Conservation (phyloP, 2,329 filamentous ascomycete species). For the Clonostachys sp. region DNA sequence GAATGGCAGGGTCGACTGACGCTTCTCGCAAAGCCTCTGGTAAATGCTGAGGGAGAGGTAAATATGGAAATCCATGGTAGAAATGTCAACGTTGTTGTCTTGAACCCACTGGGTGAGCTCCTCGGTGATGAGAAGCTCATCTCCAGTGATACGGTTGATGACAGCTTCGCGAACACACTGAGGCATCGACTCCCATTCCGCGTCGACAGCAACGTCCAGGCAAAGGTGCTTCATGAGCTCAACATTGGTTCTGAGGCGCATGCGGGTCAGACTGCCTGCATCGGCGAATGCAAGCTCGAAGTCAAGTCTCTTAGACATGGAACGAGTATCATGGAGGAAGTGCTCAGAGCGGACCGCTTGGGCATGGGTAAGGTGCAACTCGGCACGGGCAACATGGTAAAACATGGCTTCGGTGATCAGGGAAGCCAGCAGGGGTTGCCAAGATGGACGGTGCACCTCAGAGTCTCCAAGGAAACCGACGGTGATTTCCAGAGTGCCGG, state of each 20-base stretch:
- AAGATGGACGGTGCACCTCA: constrained; percentile 13
- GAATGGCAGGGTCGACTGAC: constrained; percentile 1
- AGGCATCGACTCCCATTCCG: constrained; percentile 21
- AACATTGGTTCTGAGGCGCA: constrained; percentile 18
- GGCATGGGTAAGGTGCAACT: constrained; percentile 14
- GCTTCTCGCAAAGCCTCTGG: constrained; percentile 7
- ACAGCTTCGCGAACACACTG: constrained; percentile 19
- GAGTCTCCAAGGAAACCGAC: constrained; percentile 15
- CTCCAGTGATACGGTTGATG: constrained; percentile 18
- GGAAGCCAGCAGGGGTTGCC: constrained; percentile 14
- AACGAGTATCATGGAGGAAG: constrained; percentile 15
- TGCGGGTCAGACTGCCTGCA: constrained; percentile 11
- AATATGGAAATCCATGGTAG: constrained; percentile 18
- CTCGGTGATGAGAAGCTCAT: constrained; percentile 10
- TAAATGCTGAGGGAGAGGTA: constrained; percentile 9
- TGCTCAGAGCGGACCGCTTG: constrained; percentile 24
- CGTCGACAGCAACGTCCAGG: constrained; percentile 21
- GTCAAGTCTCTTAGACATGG: constrained; percentile 20
- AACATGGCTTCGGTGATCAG: constrained; percentile 22
- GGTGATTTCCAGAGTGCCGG: constrained; percentile 12
- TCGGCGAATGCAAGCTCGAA: constrained; percentile 23
- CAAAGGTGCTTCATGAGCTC: constrained; percentile 25
- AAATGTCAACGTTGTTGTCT: constrained; percentile 12
- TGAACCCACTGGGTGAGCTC: constrained; percentile 16
- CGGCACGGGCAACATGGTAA: constrained; percentile 22